These are phyloP conservation scores for Trichoderma aggressivum DNA, from an alignment of 2,329 filamentous ascomycete species.

Conservation along the genomic window DNA sequence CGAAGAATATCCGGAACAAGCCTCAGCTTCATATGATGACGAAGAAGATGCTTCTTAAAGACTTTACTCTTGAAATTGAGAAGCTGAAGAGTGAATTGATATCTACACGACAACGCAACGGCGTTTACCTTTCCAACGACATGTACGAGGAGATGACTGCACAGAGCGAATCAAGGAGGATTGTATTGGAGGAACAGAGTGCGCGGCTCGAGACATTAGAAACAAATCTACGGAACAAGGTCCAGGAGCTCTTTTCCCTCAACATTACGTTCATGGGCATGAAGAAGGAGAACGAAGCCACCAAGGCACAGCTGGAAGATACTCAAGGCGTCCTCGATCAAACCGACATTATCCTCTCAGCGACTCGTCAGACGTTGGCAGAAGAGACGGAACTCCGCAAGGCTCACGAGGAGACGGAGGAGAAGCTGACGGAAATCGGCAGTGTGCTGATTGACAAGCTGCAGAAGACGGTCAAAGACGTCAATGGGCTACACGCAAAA, in stretches of 20 bases:
- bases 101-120: constrained; percentile 86
- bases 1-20: constrained; percentile 98
- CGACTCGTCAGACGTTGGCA: constrained; percentile 70
- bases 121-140: constrained; percentile 88
- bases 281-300: constrained; percentile 85
- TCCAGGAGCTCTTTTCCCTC: constrained; percentile 84
- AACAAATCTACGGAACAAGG: constrained; percentile 83
- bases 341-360: constrained; percentile 77
- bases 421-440: constrained; percentile 69
- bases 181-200: constrained; percentile 86
- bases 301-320: constrained; percentile 67
- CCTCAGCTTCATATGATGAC: constrained; percentile 92
- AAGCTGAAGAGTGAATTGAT: constrained; percentile 92
- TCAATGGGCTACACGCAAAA: constrained; percentile 80
- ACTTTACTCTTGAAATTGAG: constrained; percentile 91
- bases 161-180: constrained; percentile 86
- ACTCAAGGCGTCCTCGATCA: constrained; percentile 81
- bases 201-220: constrained; percentile 93
- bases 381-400: constrained; percentile 78
- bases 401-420: constrained; percentile 83
- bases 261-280: constrained; percentile 83
- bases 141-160: constrained; percentile 87
- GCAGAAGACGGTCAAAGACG: constrained; percentile 72
- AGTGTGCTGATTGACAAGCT: constrained; percentile 74
- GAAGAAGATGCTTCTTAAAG: constrained; percentile 86